Conservation (phyloP, 2,329 filamentous ascomycete species). For the Botrytis tulipae region DNA sequence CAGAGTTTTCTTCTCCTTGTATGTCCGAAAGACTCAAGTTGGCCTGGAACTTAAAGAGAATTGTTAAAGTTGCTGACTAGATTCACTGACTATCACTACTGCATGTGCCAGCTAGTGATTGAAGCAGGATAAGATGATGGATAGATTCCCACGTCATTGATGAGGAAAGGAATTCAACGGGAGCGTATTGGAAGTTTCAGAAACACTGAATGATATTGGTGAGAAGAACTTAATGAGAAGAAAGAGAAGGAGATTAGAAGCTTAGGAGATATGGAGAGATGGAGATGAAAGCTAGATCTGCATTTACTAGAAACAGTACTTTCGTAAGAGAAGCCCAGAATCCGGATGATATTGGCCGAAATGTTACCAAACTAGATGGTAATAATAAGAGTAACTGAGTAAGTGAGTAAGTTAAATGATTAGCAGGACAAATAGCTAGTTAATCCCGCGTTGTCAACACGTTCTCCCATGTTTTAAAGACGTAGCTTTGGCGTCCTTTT, state of each 20-base stretch:
- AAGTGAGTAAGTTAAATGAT: not conserved
- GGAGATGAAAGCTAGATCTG: slow-evolving; percentile 25
- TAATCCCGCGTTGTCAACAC: slow-evolving; percentile 10
- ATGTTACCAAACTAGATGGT: not conserved
- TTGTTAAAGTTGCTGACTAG: slow-evolving; percentile 2
- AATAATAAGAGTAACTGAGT: not conserved
- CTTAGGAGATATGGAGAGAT: slow-evolving; percentile 11
- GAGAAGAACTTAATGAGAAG: slow-evolving; percentile 3
- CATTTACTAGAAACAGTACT: slow-evolving; percentile 17
- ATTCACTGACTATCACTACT: slow-evolving; percentile 32
- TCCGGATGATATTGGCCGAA: slow-evolving; percentile 5
- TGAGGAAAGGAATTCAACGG: slow-evolving; percentile 25
- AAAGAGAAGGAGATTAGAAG: slow-evolving; percentile 6
- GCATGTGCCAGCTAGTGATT: slow-evolving; percentile 34
- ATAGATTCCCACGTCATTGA: slow-evolving; percentile 36
- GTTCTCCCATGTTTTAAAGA: slow-evolving; percentile 5
- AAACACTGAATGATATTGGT: not conserved
- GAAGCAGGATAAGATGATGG: slow-evolving; percentile 36
- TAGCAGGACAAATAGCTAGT: slow-evolving; percentile 7
- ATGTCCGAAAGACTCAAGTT: not conserved
- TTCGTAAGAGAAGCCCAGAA: not conserved
- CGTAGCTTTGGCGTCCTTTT: not conserved
- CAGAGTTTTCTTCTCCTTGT: not conserved
- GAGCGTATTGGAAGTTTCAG: not conserved
- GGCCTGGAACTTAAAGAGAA: slow-evolving; percentile 5